Percentiles rank a stretch among this genome's conserved stretches.
phyloP scores from a whole-genome alignment of 495 filamentous ascomycete genomes.

The Penicillium goetzii region DNA sequence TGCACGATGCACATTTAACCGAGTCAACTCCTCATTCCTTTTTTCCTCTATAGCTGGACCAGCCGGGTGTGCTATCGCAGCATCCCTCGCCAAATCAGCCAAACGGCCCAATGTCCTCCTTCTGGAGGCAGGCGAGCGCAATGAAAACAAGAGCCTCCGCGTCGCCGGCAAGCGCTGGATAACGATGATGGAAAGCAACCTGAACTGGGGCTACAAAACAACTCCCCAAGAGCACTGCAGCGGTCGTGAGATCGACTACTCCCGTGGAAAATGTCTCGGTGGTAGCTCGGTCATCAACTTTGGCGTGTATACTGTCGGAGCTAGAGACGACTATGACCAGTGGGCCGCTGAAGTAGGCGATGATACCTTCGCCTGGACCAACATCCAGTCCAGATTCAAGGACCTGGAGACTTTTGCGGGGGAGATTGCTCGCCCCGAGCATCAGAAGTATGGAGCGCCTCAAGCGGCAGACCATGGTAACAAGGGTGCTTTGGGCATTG shows the following conservation, averaged over 20 bases:
- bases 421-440: slow-evolving; percentile 36
- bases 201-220: slow-evolving; percentile 68
- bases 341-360: slow-evolving; percentile 49
- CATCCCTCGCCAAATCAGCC: slow-evolving; percentile 47
- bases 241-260: slow-evolving; percentile 57
- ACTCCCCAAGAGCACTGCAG: slow-evolving; percentile 55
- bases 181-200: slow-evolving; percentile 47
- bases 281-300: slow-evolving; percentile 69
- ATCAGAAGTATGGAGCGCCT: slow-evolving; percentile 41
- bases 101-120: slow-evolving; percentile 56
- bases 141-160: slow-evolving; percentile 49
- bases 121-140: slow-evolving; percentile 59
- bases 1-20: background rate
- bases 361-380: slow-evolving; percentile 55
- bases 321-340: slow-evolving; percentile 62
- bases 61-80: slow-evolving; percentile 56
- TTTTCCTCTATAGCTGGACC: slow-evolving; percentile 52
- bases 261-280: slow-evolving; percentile 62
- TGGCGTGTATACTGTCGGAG: slow-evolving; percentile 58
- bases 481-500: slow-evolving; percentile 50
- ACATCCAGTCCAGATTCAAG: slow-evolving; percentile 52
- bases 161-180: slow-evolving; percentile 57
- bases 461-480: slow-evolving; percentile 50
- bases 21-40: slow-evolving; percentile 9
- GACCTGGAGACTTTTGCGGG: slow-evolving; percentile 57